phyloP scores from a whole-genome alignment of 805 yeast species.

The Nakazawaea peltata region DNA sequence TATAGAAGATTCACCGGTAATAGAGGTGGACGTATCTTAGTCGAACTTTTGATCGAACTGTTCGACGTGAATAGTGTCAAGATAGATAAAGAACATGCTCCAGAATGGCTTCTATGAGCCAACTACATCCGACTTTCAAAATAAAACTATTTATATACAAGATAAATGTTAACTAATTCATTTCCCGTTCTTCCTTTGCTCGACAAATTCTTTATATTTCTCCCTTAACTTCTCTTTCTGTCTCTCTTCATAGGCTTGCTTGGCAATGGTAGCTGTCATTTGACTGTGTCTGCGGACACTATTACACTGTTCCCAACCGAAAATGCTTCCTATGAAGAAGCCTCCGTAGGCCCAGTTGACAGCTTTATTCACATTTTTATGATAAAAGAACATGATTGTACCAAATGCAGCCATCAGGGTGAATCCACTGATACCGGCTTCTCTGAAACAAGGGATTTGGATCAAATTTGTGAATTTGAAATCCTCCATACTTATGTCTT shows the following conservation, averaged over 20 bases:
- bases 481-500: conserved; percentile 37
- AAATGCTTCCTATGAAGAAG: conserved; percentile 66
- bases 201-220: conserved; percentile 20
- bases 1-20: conserved; percentile 91
- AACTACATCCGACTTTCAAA: neutral
- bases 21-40: conserved; percentile 85
- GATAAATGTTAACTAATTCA: too few relatives aligned
- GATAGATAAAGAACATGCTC: conserved; percentile 34
- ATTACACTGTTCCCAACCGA: conserved; percentile 93
- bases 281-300: conserved; percentile 57
- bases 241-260: conserved; percentile 29
- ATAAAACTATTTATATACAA: too few relatives aligned
- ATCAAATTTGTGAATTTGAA: conserved; percentile 43
- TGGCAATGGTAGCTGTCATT: conserved; percentile 63
- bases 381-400: conserved; percentile 56
- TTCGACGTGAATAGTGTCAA: conserved; percentile 40
- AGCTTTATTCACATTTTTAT: conserved; percentile 53
- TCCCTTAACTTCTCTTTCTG: conserved; percentile 24
- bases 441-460: conserved; percentile 70
- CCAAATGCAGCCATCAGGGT: conserved; percentile 66
- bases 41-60: conserved; percentile 81
- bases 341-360: conserved; percentile 83
- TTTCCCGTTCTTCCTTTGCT: conserved; percentile 8
- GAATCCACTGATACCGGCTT: conserved; percentile 70
- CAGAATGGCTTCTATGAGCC: conserved; percentile 32